These are phyloP conservation scores for Quercus variabilis DNA, from an alignment of 306 rosid species.

Conservation along the genomic window DNA sequence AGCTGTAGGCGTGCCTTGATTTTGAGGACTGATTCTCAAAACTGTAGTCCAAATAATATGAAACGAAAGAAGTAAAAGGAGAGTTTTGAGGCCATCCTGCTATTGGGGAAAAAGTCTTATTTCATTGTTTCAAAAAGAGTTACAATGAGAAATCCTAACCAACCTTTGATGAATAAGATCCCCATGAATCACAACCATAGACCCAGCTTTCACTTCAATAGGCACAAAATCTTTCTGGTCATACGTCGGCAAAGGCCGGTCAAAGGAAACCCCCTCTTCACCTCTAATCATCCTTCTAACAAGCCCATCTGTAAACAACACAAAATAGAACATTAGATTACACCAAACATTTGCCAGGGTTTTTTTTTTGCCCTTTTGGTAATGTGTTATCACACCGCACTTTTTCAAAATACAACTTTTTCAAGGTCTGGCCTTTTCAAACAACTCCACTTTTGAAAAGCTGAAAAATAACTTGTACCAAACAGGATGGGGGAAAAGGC, in stretches of 20 bases:
- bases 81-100: neutral
- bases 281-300: conserved; percentile 81
- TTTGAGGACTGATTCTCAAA: conserved; percentile 85
- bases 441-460: too few species aligned
- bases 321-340: neutral
- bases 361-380: neutral
- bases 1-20: conserved; percentile 93
- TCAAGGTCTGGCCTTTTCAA: too few species aligned
- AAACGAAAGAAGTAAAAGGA: neutral
- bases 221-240: conserved; percentile 79
- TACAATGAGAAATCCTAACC: conserved; percentile 19
- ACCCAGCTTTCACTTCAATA: conserved; percentile 88
- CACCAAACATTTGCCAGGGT: neutral
- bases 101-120: neutral
- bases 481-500: neutral
- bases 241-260: conserved; percentile 69
- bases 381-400: too few species aligned
- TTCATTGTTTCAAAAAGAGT: neutral
- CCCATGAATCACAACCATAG: conserved; percentile 87
- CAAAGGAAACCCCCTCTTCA: conserved; percentile 73
- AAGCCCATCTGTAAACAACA: conserved; percentile 65
- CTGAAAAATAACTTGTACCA: too few species aligned
- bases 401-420: too few species aligned
- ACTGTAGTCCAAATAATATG: conserved; percentile 41
- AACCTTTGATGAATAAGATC: conserved; percentile 98